Base-by-base conservation (phyloP, 2,329 filamentous ascomycete species). In the Phyllosticta citriasiana region DNA sequence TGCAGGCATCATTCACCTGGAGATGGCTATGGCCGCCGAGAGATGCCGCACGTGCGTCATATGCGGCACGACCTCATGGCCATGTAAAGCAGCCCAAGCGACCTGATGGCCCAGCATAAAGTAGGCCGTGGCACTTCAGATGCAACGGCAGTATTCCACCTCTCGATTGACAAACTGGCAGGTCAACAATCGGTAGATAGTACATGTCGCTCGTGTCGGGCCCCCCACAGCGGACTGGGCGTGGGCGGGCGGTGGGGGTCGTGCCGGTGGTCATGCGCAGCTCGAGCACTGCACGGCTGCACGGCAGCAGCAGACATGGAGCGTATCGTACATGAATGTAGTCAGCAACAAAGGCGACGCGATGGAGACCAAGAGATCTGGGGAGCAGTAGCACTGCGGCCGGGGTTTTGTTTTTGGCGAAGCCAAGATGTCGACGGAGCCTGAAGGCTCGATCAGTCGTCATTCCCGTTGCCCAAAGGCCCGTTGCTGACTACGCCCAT, bases 31-130 rank as follows among this genome's bases (percentile, higher is more conserved):
- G 33, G 33, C 10, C 47, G 25, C 57, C 50, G 14, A 35, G 50
- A 51, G 47, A 27, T 26, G 47, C 57, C 47, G 57, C 47, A 59
- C 51, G 51, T 55, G 52, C 57, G 57, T 59, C 57, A 59, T 59
- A 51, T 58, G 57, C 51, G 24, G 57, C 57, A 59, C 26, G 27
- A 47, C 14, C 40, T 47, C 14, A 47, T 47, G 14, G 40, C 16
- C 6, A n/a, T 47, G 52, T 2, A 53, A 52, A n/a, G 2, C n/a
- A 53, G 51, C n/a, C 51, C 2, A 22, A 22, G 52, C 9, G 5
- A 22, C 22, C 25, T 27, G 12, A 27, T 53, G 52, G 40, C 19
- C 19, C 19, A 22, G 19, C 19, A n/a, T n/a, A 14, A 47, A 47
- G 40, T 16, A 47, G n/a, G 40, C n/a, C 12, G 40, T 2, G 40